Conservation (phyloP, 148 eudicot species). For the Linanthus parryae region DNA sequence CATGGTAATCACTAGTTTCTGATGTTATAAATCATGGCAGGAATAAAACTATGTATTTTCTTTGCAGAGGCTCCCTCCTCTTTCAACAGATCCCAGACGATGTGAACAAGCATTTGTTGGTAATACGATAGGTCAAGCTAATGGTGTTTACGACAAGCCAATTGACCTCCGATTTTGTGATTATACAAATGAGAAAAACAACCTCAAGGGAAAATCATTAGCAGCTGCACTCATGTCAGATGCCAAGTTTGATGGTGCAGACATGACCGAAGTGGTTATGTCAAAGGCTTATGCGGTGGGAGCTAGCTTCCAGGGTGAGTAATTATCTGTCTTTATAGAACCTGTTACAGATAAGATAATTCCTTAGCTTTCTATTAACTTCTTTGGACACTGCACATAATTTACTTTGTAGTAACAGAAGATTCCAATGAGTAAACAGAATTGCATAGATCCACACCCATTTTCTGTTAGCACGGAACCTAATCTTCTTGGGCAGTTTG, state of each 20-base stretch:
- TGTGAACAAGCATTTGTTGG: slow-evolving; percentile 97
- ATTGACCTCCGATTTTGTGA: slow-evolving; percentile 93
- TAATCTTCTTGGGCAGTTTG: too few relatives aligned
- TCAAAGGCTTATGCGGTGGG: slow-evolving; percentile 99
- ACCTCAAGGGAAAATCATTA: slow-evolving; percentile 93
- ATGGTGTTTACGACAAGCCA: slow-evolving; percentile 94
- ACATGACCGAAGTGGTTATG: slow-evolving; percentile 96
- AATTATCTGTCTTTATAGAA: too few relatives aligned
- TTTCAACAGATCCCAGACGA: slow-evolving; percentile 79
- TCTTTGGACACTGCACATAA: too few relatives aligned
- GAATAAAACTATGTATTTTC: slow-evolving; percentile 2
- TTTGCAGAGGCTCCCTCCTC: slow-evolving; percentile 88
- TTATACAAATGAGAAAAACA: slow-evolving; percentile 72
- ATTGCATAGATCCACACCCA: too few relatives aligned
- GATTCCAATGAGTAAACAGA: too few relatives aligned
- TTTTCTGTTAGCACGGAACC: too few relatives aligned
- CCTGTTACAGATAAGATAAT: too few relatives aligned
- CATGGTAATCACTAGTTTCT: too few relatives aligned
- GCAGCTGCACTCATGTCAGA: slow-evolving; percentile 95
- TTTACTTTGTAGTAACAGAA: too few relatives aligned
- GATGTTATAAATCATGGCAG: too few relatives aligned
- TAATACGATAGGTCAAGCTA: slow-evolving; percentile 97
- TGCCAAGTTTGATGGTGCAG: slow-evolving; percentile 99
- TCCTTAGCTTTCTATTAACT: too few relatives aligned
- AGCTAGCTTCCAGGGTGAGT: slow-evolving; percentile 91